Evolutionary conservation across 192 early-diverging fungal species (phyloP).

Genomic region (Martensiomyces pterosporus): DNA sequence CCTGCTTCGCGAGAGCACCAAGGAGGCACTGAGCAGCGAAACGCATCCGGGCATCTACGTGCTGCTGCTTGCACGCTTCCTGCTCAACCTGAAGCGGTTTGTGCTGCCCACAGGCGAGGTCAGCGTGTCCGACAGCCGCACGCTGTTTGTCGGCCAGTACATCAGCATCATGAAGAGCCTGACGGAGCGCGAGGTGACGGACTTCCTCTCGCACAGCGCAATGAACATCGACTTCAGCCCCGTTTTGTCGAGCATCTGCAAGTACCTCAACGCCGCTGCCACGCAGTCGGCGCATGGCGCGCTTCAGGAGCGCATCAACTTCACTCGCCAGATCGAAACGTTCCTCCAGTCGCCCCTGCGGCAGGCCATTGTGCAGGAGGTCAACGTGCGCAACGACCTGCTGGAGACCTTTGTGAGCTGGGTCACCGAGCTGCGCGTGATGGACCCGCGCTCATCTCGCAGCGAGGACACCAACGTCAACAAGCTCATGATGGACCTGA

Average conservation of each 20-base stretch:
- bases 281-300: constrained; percentile 33
- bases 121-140: constrained; percentile 48
- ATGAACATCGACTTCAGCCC: constrained; percentile 49
- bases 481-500: constrained; percentile 45
- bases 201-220: constrained; percentile 36
- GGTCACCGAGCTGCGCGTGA: constrained; percentile 48
- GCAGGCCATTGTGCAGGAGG: constrained; percentile 44
- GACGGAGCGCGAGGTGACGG: constrained; percentile 40
- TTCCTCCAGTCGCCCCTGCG: constrained; percentile 48
- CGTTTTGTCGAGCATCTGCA: constrained; percentile 42
- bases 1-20: constrained; percentile 49
- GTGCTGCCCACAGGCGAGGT: constrained; percentile 48
- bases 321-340: constrained; percentile 43
- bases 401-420: constrained; percentile 51
- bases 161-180: constrained; percentile 47
- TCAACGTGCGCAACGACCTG: constrained; percentile 50
- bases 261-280: constrained; percentile 43
- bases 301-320: constrained; percentile 43
- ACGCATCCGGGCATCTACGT: constrained; percentile 50
- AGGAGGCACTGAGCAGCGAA: constrained; percentile 49
- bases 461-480: constrained; percentile 32
- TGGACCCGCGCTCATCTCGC: constrained; percentile 48
- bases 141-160: constrained; percentile 52
- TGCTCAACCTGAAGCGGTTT: constrained; percentile 49
- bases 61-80: constrained; percentile 46